A percentile compares a stretch with the other conserved stretches of the same genome.
phyloP scores from a whole-genome alignment of 495 filamentous ascomycete species.

The Penicillium robsamsonii region DNA sequence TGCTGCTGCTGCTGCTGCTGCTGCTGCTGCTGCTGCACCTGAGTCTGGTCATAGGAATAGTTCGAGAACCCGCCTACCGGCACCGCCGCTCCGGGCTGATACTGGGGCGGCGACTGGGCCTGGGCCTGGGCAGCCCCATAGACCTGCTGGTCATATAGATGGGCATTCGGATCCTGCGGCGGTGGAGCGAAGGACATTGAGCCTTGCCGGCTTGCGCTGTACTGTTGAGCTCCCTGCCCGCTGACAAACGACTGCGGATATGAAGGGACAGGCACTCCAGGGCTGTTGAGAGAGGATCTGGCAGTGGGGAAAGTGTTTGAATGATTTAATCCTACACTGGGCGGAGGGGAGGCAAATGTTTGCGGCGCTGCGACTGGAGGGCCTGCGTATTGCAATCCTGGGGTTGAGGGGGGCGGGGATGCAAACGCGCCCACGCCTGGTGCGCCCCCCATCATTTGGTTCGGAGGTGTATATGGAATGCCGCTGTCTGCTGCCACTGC shows the following conservation, averaged over 20 bases:
- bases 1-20: conserved; percentile 34
- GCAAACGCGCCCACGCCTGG: conserved; percentile 30
- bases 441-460: conserved; percentile 24
- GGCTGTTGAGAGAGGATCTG: conserved; percentile 25
- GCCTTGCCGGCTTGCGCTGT: conserved; percentile 14
- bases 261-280: conserved; percentile 26
- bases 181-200: conserved; percentile 46
- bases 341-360: conserved; percentile 38
- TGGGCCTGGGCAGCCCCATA: conserved; percentile 5
- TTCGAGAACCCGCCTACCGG: conserved; percentile 54
- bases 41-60: conserved; percentile 49
- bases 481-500: conserved; percentile 65
- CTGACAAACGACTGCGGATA: conserved; percentile 35
- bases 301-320: conserved; percentile 27
- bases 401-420: conserved; percentile 23
- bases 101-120: conserved; percentile 26
- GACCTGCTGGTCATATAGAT: conserved; percentile 34
- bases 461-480: conserved; percentile 39
- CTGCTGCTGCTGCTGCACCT: conserved; percentile 37
- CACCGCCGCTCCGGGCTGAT: conserved; percentile 20
- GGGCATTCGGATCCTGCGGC: conserved; percentile 44
- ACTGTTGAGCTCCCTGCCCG: conserved; percentile 20
- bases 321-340: conserved; percentile 34
- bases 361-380: conserved; percentile 32
- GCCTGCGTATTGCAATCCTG: conserved; percentile 27